Evolutionary conservation across 75 land plant species (phyloP), one percentile per base, ranked within the genome.

Genomic region (Picea sitchensis): DNA sequence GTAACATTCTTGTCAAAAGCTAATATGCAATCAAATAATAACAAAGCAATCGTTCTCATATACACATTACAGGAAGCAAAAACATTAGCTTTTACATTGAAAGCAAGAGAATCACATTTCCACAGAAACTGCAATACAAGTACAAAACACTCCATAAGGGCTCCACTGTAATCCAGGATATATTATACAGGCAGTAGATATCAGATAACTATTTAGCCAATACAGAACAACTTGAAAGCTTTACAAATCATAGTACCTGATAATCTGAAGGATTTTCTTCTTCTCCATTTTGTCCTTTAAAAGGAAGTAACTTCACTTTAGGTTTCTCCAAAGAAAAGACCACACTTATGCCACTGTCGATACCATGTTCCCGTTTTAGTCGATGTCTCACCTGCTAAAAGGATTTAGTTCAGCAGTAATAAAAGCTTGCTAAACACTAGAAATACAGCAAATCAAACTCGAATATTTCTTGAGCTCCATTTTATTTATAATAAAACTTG

Each of bases 241-340:
- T 14, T 71, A 76, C 21, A 71, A 72, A 54, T 71, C 15, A 14
- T 21, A 72, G 14, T 86, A 97, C 99, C 88, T 97, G 99, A 85
- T 98, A 98, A 83, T 98, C 99, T 20, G 89, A 89, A 76, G 99
- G 99, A 86, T 91, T 89, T 77, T 89, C 96, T 60, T 91, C 99
- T 78, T 91, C 91, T 69, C 96, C 98, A 86, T 83, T 86, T n/a
- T 90, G 80, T n/a, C 87, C 92, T 72, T 84, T 85, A 62, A 98
- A 93, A 30, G 99, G 99, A 76, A 98, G 91, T 34, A 98, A 88
- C 84, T 95, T 98, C 5, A 75, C 98, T 78, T 93, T 98, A 14
- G 99, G 99, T 81, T 90, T 91, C 89, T 98, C 99, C 61, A 88
- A 59, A 5, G 99, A 98, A 79, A 98, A 93, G 9, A 95, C 98